Evolutionary conservation across 2,329 filamentous ascomycete species (phyloP), one percentile per base, ranked within the genome.

Genomic region (Pseudogymnoascus sp.): DNA sequence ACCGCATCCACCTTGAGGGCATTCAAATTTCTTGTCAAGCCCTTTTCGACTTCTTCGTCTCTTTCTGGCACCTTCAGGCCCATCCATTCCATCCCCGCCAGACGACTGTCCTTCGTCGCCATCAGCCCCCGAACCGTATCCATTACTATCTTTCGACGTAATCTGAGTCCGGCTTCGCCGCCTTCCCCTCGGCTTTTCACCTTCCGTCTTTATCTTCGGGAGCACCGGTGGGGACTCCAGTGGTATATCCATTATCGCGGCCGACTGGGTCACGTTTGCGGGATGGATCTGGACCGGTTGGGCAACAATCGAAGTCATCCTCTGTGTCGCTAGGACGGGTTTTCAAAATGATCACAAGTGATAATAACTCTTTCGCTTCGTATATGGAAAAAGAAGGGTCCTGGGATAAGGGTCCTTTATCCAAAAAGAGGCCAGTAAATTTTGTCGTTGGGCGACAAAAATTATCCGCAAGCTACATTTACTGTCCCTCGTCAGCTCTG

Each of bases 1-100:
- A 41, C 91, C 92, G 71, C 94, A 99, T 39, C 89, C 91, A 66
- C 90, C 87, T 64, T 91, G 85, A 4, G 89, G 87, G 72, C 94
- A 99, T 70, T 90, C 87, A 66, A 92, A 93, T 71, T 87, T 86
- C 77, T 92, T 92, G 73, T 92, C 89, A 41, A 91, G 77, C 2
- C 88, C 88, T 73, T 92, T 92, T 66, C 89, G 84, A 75, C 89
- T 92, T 62, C 89, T 78, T 67, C 88, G 79, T 63, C 88, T 79
- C 75, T 91, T 82, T 61, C 78, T 68, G 1, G 70, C 66, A 27
- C 58, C 58, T 17, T 55, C 59, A 12, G 25, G 42, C 10, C 31
- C 27, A 59, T 59, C 36, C 9, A 67, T 69, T 12, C 68, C 70
- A 61, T 73, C 71, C n/a, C 67, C 67, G 1, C 68, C 71, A 61